These are phyloP conservation scores for Fusarium coffeatum DNA, from an alignment of 2,329 filamentous ascomycete species.

Conservation along the genomic window DNA sequence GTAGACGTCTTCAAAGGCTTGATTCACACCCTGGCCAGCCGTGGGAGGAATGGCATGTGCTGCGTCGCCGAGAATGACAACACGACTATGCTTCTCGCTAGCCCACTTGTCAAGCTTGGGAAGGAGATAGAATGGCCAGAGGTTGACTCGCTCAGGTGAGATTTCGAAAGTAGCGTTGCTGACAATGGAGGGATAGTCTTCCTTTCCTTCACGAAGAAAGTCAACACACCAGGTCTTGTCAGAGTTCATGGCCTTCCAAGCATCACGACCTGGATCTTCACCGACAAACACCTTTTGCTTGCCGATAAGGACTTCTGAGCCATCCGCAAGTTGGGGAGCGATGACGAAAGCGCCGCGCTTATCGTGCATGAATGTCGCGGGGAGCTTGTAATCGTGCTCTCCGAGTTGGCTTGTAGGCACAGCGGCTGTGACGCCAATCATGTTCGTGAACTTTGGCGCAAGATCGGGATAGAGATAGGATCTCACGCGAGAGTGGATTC, in stretches of 20 bases:
- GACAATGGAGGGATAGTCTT: slow-evolving; percentile 53
- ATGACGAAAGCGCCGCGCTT: slow-evolving; percentile 62
- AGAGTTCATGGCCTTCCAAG: slow-evolving; percentile 55
- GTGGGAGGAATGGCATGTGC: slow-evolving; percentile 62
- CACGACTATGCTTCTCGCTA: slow-evolving; percentile 43
- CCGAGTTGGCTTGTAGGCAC: slow-evolving; percentile 54
- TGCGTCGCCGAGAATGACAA: slow-evolving; percentile 61
- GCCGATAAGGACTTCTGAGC: slow-evolving; percentile 61
- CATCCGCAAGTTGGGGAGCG: slow-evolving; percentile 60
- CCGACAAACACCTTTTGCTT: slow-evolving; percentile 53
- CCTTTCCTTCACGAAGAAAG: slow-evolving; percentile 50
- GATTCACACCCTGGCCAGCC: slow-evolving; percentile 60
- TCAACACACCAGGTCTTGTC: slow-evolving; percentile 55
- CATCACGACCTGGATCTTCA: slow-evolving; percentile 53
- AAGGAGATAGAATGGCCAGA: slow-evolving; percentile 63
- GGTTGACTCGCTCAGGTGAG: slow-evolving; percentile 51
- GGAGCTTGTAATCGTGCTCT: slow-evolving; percentile 52
- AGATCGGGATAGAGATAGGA: slow-evolving; percentile 62
- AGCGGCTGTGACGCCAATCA: slow-evolving; percentile 54
- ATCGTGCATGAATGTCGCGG: slow-evolving; percentile 57
- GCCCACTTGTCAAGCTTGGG: slow-evolving; percentile 60
- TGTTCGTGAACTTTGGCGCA: slow-evolving; percentile 62
- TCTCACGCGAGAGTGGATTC: slow-evolving; percentile 68
- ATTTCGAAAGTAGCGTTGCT: slow-evolving; percentile 50
- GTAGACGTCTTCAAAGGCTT: slow-evolving; percentile 63